Evolutionary conservation across 768 basidiomycete species (phyloP), one percentile per base, ranked within the genome.

Genomic region (Jaapia argillacea): DNA sequence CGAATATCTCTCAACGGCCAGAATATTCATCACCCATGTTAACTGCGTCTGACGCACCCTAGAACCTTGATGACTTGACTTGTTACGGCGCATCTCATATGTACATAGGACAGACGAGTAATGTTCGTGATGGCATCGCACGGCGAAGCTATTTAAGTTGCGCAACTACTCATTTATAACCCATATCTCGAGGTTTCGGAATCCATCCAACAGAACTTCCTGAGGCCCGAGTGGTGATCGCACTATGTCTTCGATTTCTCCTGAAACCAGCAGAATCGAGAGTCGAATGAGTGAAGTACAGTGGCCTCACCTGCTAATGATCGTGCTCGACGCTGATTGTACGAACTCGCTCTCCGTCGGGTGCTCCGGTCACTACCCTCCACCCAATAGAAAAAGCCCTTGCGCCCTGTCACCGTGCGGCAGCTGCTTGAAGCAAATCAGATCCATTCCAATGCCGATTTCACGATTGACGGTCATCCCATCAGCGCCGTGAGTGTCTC

Each of bases 331-430:
- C 40, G 16, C 10, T 18, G 16, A 41, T 10, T 18, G 14, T 25
- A 13, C 24, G 13, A 25, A 24, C 24, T 6, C 13, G 24, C 12
- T 13, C 12, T 6, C 12, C 13, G 14, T 24, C 13, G 24, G 12
- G 13, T 41, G 13, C n/a, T 41, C 13, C 10, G 13, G 13, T 21
- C 12, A 24, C 24, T 26, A 12, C 6, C n/a, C 24, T 41, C 40
- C n/a, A 24, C 6, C 24, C 12, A 26, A 20, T 31, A n/a, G 24
- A 36, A 33, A 48, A 33, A 41, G 33, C 48, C n/a, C 20, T 54
- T 68, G 18, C 64, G 72, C 28, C 77, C 81, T 1, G 64, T 75
- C 2, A 81, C 77, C 5, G 66, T 82, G 24, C 67, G 65, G 23
- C 81, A 82, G 51, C 45, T 80, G 14, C 50, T 64, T 23, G 51